Evolutionary conservation across 2,329 filamentous ascomycete genomes (phyloP), one percentile per base, ranked within the genome.

Genomic region (Colletotrichum lentis): DNA sequence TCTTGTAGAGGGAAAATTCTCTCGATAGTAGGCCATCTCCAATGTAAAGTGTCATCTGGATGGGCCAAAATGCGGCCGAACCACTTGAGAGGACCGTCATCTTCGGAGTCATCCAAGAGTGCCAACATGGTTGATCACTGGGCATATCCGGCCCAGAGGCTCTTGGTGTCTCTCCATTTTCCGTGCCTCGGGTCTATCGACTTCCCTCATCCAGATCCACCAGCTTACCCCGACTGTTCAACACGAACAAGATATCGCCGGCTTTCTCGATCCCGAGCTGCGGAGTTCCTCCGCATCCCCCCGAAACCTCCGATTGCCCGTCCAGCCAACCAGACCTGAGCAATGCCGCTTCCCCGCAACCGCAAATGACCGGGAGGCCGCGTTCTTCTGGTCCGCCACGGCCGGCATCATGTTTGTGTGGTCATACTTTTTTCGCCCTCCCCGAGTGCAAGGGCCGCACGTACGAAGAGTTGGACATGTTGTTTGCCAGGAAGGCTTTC

Each of bases 391-490:
- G 79, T 78, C 75, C 1, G 76, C 74, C 6, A 78, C 82, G 22
- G 81, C 82, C 64, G 75, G 83, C 22, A 63, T 80, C 6, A 77
- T 82, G 24, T 78, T 85, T 4, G 71, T 81, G 0, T 88, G 86
- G 79, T 79, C 82, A 0, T 85, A 77, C 70, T 85, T 84, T 72
- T 83, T 81, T 22, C 74, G n/a, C n/a, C n/a, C n/a, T 86, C 8
- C 84, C 84, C 5, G 86, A 88, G 74, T 82, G 84, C 0, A 82
- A 82, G 49, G 82, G 79, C 2, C 79, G 83, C 24, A 84, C 82
- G 0, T 82, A 85, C 53, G 83, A 84, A 71, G 84, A 87, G 74
- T 77, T 88, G 1, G 85, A 87, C 61, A 77, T 83, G 12, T 72
- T 88, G 49, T 88, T 88, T 73, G 79, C 81, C 49, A 75, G 75